Conservation (phyloP, 345 rosid species). For the Viola odorata region DNA sequence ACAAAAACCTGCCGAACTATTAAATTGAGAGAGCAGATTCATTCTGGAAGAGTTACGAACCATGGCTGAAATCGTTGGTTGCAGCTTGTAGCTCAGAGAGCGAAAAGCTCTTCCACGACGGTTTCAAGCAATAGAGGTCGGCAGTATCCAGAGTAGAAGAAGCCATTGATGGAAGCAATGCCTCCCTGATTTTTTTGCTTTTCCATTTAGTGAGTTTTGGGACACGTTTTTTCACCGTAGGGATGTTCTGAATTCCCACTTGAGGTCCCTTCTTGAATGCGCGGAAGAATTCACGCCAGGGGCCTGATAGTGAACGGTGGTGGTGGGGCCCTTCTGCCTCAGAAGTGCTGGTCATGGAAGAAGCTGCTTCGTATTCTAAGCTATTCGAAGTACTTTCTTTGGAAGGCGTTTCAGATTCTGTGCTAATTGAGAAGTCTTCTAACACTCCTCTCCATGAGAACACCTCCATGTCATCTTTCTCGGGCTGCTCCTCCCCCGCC, state of each 20-base stretch:
- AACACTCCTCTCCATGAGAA: conserved; percentile 15
- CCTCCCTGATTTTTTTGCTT: conserved; percentile 53
- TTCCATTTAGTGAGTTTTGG: conserved; percentile 67
- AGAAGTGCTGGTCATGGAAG: conserved; percentile 52
- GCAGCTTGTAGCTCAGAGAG: conserved; percentile 64
- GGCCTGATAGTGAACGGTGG: conserved; percentile 14
- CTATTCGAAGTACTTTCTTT: conserved; percentile 11
- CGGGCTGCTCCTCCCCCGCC: conserved; percentile 6
- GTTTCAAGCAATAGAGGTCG: conserved; percentile 55
- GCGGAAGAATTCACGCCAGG: conserved; percentile 55
- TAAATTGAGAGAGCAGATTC: neutral
- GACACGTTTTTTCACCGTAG: conserved; percentile 35
- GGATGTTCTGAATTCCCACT: conserved; percentile 39
- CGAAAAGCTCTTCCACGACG: conserved; percentile 73
- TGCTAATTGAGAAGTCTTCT: conserved; percentile 32
- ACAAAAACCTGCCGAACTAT: neutral
- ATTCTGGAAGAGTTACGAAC: conserved; percentile 28
- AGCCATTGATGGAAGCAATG: conserved; percentile 35
- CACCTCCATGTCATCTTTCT: neutral
- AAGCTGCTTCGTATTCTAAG: conserved; percentile 15
- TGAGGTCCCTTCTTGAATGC: conserved; percentile 55
- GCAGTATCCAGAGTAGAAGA: conserved; percentile 44
- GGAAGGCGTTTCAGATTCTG: conserved; percentile 33
- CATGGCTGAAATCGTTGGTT: conserved; percentile 59
- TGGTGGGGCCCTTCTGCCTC: conserved; percentile 33